A percentile compares a stretch with the other conserved stretches of the same genome.
phyloP scores from a whole-genome alignment of 78 protist genomes.

The Carpediemonas membranifera region DNA sequence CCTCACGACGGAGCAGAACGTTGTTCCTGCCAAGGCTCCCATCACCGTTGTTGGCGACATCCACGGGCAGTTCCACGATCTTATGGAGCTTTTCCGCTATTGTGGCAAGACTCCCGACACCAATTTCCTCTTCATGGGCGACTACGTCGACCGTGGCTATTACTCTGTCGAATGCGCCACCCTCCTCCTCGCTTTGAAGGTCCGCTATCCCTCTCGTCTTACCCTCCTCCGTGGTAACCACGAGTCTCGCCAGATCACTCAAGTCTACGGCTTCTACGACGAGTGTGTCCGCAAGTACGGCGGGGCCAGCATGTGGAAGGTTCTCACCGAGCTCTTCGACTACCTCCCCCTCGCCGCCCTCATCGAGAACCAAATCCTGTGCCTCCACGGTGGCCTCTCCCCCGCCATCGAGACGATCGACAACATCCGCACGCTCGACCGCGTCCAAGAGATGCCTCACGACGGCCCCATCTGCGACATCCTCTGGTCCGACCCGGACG shows the following conservation, averaged over 20 bases:
- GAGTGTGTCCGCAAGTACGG: slow-evolving; percentile 97
- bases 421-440: slow-evolving; percentile 32
- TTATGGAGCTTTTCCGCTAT: slow-evolving; percentile 84
- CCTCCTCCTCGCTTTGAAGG: slow-evolving; percentile 87
- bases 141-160: slow-evolving; percentile 98
- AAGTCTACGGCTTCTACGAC: slow-evolving; percentile 98
- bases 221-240: slow-evolving; percentile 97
- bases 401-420: slow-evolving; percentile 82
- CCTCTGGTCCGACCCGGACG: slow-evolving; percentile 96
- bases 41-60: slow-evolving; percentile 98
- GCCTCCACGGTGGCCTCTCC: slow-evolving; percentile 98
- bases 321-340: slow-evolving; percentile 94
- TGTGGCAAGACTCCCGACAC: slow-evolving; percentile 90
- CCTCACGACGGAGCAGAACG: slow-evolving; percentile 88
- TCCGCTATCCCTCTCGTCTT: slow-evolving; percentile 33
- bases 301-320: slow-evolving; percentile 86
- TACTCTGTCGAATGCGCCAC: slow-evolving; percentile 89
- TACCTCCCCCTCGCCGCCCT: slow-evolving; percentile 84
- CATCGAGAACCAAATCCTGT: slow-evolving; percentile 76
- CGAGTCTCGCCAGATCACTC: slow-evolving; percentile 96
- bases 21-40: slow-evolving; percentile 86
- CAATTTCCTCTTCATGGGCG: slow-evolving; percentile 95
- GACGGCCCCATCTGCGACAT: slow-evolving; percentile 98
- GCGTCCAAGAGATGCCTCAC: slow-evolving; percentile 91
- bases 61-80: slow-evolving; percentile 97